Percentiles rank a stretch among this genome's conserved stretches.
phyloP scores from a whole-genome alignment of 148 eudicot genomes.

The Amaranthus palmeri region DNA sequence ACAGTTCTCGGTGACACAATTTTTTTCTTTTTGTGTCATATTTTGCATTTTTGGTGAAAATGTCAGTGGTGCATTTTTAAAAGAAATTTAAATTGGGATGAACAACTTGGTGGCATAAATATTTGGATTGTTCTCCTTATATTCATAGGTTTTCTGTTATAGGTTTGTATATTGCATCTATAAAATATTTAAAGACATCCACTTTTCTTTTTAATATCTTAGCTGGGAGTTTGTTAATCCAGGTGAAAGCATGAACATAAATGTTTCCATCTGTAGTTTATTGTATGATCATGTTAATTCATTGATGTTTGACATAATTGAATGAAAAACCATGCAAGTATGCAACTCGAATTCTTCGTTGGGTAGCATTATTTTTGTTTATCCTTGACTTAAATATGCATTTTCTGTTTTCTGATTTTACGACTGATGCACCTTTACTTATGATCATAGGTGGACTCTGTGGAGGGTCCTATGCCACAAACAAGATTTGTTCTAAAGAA shows the following conservation, averaged over 20 bases:
- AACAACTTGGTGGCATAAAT: not conserved
- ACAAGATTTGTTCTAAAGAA: constrained; percentile 96
- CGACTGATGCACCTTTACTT: constrained; percentile 11
- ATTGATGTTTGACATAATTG: not conserved
- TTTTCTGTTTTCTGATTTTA: not conserved
- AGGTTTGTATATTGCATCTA: not conserved
- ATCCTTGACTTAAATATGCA: not conserved
- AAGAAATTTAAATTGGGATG: not conserved
- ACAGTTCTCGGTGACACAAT: not conserved
- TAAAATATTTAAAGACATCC: not conserved
- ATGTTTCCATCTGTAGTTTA: not conserved
- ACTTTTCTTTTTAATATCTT: not conserved
- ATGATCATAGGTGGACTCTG: constrained; percentile 81
- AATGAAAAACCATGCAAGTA: not conserved
- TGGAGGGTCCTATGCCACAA: constrained; percentile 99
- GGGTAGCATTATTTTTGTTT: not conserved
- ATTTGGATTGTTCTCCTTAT: not conserved
- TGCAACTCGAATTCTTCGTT: not conserved
- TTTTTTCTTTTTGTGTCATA: not conserved
- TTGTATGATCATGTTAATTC: not conserved
- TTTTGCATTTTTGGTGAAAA: not conserved
- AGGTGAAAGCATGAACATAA: not conserved
- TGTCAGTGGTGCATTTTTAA: not conserved
- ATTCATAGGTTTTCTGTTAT: not conserved
- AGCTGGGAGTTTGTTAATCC: not conserved